Evolutionary conservation across 1,139 yeast species (phyloP).

Genomic region (Suhomyces maxii): DNA sequence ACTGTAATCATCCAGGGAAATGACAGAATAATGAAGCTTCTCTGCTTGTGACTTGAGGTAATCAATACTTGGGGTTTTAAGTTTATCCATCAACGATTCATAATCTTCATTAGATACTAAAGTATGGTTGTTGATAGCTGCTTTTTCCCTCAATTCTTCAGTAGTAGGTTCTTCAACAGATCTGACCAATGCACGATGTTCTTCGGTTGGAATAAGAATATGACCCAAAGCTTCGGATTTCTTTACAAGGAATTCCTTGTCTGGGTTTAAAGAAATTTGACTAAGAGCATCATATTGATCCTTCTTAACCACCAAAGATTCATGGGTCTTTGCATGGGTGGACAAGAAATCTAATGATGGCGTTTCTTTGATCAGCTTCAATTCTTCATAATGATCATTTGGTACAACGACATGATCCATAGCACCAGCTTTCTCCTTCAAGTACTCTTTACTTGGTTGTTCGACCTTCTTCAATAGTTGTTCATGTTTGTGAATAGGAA

Average conservation of each 20-base stretch:
- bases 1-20: constrained; percentile 17
- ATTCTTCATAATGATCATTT: constrained; percentile 9
- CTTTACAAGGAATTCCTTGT: constrained; percentile 21
- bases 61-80: constrained; percentile 13
- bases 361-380: constrained; percentile 11
- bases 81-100: constrained; percentile 8
- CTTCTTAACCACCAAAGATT: constrained; percentile 9
- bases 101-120: constrained; percentile 12
- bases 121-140: constrained; percentile 3
- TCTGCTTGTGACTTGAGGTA: constrained; percentile 12
- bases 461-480: constrained; percentile 12
- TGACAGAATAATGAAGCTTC: constrained; percentile 8
- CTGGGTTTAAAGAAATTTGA: constrained; percentile 21
- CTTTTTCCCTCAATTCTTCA: constrained; percentile 11
- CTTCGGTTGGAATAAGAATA: constrained; percentile 7
- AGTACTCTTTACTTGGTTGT: constrained; percentile 15
- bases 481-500: constrained; percentile 16
- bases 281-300: constrained; percentile 15
- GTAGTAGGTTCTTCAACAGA: constrained; percentile 12
- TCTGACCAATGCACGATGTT: constrained; percentile 7
- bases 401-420: constrained; percentile 9
- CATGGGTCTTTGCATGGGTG: constrained; percentile 7
- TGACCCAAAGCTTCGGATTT: constrained; percentile 17
- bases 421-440: constrained; percentile 12
- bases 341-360: constrained; percentile 21